These are phyloP conservation scores for Mycena pura DNA, from an alignment of 768 basidiomycete genomes.

Conservation along the genomic window DNA sequence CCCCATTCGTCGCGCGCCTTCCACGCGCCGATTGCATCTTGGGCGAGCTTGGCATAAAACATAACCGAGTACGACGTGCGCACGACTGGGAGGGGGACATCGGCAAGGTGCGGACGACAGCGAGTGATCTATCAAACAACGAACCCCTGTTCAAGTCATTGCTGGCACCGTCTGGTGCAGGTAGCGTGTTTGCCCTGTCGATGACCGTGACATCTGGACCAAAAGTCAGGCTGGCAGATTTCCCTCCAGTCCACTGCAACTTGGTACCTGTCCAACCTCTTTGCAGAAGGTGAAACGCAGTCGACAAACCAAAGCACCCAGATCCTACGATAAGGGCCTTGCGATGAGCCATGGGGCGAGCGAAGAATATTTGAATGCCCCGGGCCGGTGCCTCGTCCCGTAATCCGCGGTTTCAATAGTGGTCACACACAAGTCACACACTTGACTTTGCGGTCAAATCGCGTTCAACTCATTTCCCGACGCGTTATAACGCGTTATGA, in stretches of 20 bases:
- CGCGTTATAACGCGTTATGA: too few species aligned
- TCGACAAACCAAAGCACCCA: constrained; percentile 87
- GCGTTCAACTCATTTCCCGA: too few species aligned
- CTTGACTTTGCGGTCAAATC: too few species aligned
- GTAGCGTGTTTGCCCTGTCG: constrained; percentile 71
- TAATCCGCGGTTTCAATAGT: too few species aligned
- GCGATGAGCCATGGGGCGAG: constrained; percentile 38
- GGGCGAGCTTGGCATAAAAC: constrained; percentile 74
- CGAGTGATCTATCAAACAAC: constrained; percentile 3
- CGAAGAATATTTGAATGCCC: not conserved
- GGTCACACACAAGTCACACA: too few species aligned
- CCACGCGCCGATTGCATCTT: constrained; percentile 82
- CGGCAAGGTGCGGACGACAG: not conserved
- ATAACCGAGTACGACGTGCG: constrained; percentile 74
- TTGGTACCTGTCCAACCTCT: constrained; percentile 72
- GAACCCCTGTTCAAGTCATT: constrained; percentile 60
- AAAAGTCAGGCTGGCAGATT: too few species aligned
- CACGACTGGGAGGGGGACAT: constrained; percentile 56
- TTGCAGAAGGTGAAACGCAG: constrained; percentile 78
- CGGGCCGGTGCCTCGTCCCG: not conserved
- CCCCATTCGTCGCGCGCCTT: constrained; percentile 68
- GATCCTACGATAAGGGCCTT: constrained; percentile 76
- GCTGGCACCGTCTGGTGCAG: constrained; percentile 83
- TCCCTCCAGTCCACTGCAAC: too few species aligned
- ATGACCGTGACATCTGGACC: constrained; percentile 79